Percentiles rank a stretch among this genome's conserved stretches.
phyloP scores from a whole-genome alignment of 148 eudicot genomes.

The Nepenthes gracilis region DNA sequence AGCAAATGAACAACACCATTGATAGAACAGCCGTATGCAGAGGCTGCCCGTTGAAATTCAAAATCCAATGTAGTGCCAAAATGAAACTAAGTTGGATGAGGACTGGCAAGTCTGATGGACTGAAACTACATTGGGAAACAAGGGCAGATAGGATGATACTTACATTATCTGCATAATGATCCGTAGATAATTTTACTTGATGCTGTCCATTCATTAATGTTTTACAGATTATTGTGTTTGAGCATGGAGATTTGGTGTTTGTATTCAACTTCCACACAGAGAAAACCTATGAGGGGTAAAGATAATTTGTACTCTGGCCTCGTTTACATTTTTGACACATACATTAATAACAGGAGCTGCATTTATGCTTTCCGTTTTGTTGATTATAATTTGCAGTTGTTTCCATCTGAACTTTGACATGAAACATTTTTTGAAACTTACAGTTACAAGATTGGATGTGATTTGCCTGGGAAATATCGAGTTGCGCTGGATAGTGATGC shows the following conservation, averaged over 20 bases:
- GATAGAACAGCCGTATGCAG: too few relatives aligned
- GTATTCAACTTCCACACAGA: slow-evolving; percentile 93
- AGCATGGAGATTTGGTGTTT: slow-evolving; percentile 85
- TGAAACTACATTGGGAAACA: too few relatives aligned
- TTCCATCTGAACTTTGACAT: not conserved
- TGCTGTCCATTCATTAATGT: not conserved
- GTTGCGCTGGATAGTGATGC: slow-evolving; percentile 98
- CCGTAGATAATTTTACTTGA: not conserved
- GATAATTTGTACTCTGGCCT: not conserved
- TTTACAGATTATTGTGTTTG: slow-evolving; percentile 90
- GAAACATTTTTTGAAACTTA: slow-evolving; percentile 1
- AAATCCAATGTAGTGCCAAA: too few relatives aligned
- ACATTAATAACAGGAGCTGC: not conserved
- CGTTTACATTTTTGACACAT: not conserved
- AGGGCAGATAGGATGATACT: too few relatives aligned
- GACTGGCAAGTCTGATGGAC: too few relatives aligned
- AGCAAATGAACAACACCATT: too few relatives aligned
- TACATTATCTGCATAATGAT: too few relatives aligned
- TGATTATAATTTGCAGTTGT: not conserved
- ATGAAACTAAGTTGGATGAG: too few relatives aligned
- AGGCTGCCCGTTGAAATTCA: too few relatives aligned
- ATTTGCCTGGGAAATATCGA: slow-evolving; percentile 92
- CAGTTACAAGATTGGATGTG: slow-evolving; percentile 97
- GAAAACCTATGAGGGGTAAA: slow-evolving; percentile 84
- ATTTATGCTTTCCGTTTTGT: not conserved